These are phyloP conservation scores for Ascobolus immersus DNA, from an alignment of 495 filamentous ascomycete genomes.

Conservation along the genomic window DNA sequence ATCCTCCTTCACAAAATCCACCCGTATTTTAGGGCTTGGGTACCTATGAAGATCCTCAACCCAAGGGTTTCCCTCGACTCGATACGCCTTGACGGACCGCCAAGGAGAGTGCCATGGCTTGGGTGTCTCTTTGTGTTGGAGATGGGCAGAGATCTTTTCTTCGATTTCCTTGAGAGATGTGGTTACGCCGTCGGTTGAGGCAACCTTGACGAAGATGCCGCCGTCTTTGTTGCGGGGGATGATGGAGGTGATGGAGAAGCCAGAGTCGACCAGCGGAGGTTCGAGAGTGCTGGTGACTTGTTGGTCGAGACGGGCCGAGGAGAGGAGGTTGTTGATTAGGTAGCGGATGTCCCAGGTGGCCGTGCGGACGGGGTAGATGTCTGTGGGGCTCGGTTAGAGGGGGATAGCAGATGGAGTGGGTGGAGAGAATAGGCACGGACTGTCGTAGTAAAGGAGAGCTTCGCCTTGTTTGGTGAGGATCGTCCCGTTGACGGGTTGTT, in stretches of 20 bases:
- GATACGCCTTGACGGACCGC: constrained; percentile 34
- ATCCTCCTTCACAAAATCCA: constrained; percentile 57
- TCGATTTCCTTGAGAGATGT: constrained; percentile 36
- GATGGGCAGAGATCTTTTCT: constrained; percentile 24
- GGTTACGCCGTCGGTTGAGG: constrained; percentile 25
- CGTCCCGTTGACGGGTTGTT: too few species aligned
- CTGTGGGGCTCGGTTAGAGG: too few species aligned
- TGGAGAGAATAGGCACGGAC: too few species aligned
- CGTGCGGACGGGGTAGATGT: constrained; percentile 62
- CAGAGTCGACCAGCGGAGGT: constrained; percentile 18
- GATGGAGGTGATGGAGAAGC: constrained; percentile 46
- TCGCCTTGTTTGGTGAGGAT: too few species aligned
- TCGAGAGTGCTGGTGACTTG: constrained; percentile 34
- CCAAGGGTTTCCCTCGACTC: constrained; percentile 74
- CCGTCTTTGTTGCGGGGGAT: constrained; percentile 70
- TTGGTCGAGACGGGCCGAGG: constrained; percentile 33
- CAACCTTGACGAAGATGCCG: constrained; percentile 77
- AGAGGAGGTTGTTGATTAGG: constrained; percentile 32
- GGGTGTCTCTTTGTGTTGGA: constrained; percentile 44
- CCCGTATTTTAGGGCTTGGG: constrained; percentile 43
- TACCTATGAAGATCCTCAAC: constrained; percentile 73
- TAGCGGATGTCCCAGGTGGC: constrained; percentile 33
- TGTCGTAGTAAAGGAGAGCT: too few species aligned
- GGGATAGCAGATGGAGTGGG: too few species aligned
- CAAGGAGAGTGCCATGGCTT: constrained; percentile 79